Evolutionary conservation across 2,329 filamentous ascomycete species (phyloP).

Genomic region (Elsinoe fawcettii): DNA sequence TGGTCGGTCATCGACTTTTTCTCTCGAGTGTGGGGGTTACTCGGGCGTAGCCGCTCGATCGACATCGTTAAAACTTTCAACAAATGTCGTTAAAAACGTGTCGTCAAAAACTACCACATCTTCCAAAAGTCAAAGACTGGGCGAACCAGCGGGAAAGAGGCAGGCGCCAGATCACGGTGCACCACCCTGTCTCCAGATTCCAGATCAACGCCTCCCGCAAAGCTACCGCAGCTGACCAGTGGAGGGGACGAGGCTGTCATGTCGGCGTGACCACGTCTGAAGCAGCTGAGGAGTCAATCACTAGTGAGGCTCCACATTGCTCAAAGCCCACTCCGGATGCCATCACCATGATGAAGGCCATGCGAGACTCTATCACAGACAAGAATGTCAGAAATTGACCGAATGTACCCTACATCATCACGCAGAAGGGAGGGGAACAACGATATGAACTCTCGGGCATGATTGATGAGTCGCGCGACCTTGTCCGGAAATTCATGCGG

Average conservation of each 20-base stretch:
- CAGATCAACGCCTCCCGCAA: conserved; percentile 6
- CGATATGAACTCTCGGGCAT: background rate
- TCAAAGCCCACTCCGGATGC: background rate
- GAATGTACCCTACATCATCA: conserved; percentile 5
- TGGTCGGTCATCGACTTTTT: background rate
- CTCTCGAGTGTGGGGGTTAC: background rate
- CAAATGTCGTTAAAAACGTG: conserved; percentile 1
- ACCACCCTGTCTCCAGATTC: background rate
- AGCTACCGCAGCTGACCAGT: background rate
- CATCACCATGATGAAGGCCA: conserved; percentile 5
- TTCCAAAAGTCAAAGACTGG: background rate
- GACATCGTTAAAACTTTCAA: background rate
- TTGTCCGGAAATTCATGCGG: background rate
- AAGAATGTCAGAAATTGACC: background rate
- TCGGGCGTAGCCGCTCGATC: background rate
- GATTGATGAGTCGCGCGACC: background rate
- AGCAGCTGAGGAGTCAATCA: background rate
- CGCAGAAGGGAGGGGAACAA: background rate
- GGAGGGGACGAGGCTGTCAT: background rate
- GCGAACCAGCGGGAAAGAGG: background rate
- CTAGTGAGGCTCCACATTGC: background rate
- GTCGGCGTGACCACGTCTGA: conserved; percentile 8
- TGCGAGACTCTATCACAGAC: conserved; percentile 6
- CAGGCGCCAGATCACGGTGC: background rate
- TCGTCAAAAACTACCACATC: conserved; percentile 3